A percentile compares a stretch with the other conserved stretches of the same genome.
Evolutionary conservation across 208 protist species (phyloP).

Genomic region (Kentomonas sorsogonicus): DNA sequence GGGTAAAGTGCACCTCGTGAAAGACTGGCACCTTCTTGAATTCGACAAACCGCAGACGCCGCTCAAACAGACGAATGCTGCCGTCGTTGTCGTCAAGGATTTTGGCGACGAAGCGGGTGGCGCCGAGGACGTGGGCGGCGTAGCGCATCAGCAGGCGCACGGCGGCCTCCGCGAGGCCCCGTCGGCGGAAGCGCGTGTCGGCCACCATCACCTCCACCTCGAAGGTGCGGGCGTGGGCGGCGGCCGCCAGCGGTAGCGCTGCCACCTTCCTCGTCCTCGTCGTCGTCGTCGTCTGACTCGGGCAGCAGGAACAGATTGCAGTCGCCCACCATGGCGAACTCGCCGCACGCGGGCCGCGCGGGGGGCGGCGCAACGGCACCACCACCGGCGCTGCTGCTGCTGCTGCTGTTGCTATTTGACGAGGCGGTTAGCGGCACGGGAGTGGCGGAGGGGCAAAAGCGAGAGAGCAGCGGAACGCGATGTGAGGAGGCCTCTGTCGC

Average conservation of each 20-base stretch:
- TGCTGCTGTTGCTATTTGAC: too few species aligned
- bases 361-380: too few species aligned
- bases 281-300: conserved; percentile 20
- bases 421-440: too few species aligned
- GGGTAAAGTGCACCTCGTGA: conserved; percentile 63
- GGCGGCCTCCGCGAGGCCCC: conserved; percentile 66
- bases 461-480: too few species aligned
- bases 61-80: conserved; percentile 70
- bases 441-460: too few species aligned
- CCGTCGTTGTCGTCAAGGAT: conserved; percentile 72
- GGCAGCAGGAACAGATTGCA: conserved; percentile 84
- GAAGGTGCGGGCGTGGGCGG: conserved; percentile 26
- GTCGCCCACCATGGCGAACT: conserved; percentile 79
- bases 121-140: conserved; percentile 54
- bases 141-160: conserved; percentile 86
- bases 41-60: conserved; percentile 54
- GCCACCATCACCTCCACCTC: conserved; percentile 92
- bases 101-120: conserved; percentile 81
- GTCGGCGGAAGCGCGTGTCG: conserved; percentile 48
- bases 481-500: too few species aligned
- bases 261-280: conserved; percentile 7
- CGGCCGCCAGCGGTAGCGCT: neutral
- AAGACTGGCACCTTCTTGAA: conserved; percentile 82
- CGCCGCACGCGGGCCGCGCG: too few species aligned
- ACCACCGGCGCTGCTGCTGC: too few species aligned